phyloP scores from a whole-genome alignment of 345 rosid genomes.

The Ceriops zippeliana region DNA sequence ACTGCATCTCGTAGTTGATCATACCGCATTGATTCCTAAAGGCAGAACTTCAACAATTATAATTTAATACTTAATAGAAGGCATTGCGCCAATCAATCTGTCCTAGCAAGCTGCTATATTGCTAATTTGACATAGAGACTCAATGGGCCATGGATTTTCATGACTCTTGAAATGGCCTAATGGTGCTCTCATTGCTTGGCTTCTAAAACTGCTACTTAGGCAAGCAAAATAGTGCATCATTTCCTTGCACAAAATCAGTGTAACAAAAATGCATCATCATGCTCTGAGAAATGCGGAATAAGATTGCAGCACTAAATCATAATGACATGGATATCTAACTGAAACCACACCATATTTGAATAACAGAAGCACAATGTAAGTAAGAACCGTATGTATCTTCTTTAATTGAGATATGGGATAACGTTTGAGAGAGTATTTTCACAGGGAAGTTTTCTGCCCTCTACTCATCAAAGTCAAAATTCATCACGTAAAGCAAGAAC shows the following conservation, averaged over 20 bases:
- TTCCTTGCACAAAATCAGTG: background rate
- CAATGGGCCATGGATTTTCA: background rate
- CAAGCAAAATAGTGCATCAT: background rate
- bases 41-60: constrained; percentile 17
- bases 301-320: background rate
- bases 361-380: background rate
- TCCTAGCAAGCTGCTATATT: background rate
- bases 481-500: background rate
- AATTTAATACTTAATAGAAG: background rate
- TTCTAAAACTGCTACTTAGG: background rate
- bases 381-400: background rate
- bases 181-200: background rate
- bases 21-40: constrained; percentile 81
- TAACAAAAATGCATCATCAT: background rate
- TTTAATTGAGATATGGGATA: background rate
- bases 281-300: background rate
- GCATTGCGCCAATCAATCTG: background rate
- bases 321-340: background rate
- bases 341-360: background rate
- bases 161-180: background rate
- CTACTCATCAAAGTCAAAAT: background rate
- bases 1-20: constrained; percentile 83
- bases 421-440: background rate
- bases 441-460: background rate
- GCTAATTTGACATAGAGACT: background rate